Evolutionary conservation across 2,329 filamentous ascomycete genomes (phyloP), one percentile per base, ranked within the genome.

Genomic region (Arachnopeziza araneosa): DNA sequence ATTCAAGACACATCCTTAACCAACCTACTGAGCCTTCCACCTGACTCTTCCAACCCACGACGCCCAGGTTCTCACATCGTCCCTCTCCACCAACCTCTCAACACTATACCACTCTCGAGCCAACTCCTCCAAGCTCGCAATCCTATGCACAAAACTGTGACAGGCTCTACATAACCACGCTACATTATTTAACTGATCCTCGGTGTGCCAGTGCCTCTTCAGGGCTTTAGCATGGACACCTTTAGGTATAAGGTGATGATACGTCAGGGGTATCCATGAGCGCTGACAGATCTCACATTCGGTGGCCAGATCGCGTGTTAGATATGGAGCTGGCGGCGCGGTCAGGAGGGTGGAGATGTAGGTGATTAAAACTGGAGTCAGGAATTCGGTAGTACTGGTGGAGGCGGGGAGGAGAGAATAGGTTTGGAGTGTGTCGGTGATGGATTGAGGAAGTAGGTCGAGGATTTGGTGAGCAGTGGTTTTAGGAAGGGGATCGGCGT

Each of bases 101-200:
- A 95, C 83, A 0, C 85, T 93, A 75, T 85, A 91, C 71, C 81
- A 91, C 57, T 86, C 76, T 67, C 82, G 79, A 17, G 91, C 91
- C 66, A 96, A 75, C 67, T 89, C 89, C 79, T 96, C 91, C 70
- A 95, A 91, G 4, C 76, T 79, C 36, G 84, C 87, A 70, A 92
- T 83, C 49, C 84, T 77, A 44, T 44, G 36, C 71, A 96, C 90
- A 71, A 91, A 92, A 50, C 82, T 84, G 77, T 96, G 91, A 69
- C 91, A 96, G 1, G 90, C 88, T 55, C 90, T 80, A 74, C 91
- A 96, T 66, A 96, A 75, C 91, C 91, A 96, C 14, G 91, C 91
- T 22, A 95, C 91, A 70, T 86, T 91, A 68, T 90, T 85, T 73
- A 96, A 72, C 75, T 86, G 83, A 72, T 90, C 89, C 63, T 85